These are phyloP conservation scores for Viridothelium virens DNA, from an alignment of 495 filamentous ascomycete species.

Conservation along the genomic window DNA sequence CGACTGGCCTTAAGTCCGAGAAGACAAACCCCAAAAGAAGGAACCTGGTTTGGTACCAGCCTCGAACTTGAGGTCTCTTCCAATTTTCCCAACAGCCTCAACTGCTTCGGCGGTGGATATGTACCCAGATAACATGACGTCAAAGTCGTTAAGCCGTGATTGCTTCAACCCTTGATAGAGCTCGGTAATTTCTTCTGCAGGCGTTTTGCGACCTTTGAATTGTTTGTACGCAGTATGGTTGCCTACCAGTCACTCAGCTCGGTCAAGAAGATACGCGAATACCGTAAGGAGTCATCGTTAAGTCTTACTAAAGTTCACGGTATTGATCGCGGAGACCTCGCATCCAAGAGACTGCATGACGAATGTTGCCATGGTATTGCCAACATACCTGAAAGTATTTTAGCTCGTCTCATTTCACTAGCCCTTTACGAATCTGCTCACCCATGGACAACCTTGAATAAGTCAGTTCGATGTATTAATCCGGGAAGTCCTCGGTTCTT, in stretches of 20 bases:
- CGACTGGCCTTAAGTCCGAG: background rate
- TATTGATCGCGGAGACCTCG: constrained; percentile 88
- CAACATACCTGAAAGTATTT: constrained; percentile 65
- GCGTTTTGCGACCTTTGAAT: constrained; percentile 71
- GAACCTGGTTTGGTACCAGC: constrained; percentile 56
- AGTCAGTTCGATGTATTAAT: constrained; percentile 17
- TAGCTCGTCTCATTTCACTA: constrained; percentile 20
- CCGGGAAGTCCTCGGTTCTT: constrained; percentile 36
- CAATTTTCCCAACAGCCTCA: constrained; percentile 76
- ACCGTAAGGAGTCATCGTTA: background rate
- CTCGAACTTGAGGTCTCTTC: constrained; percentile 63
- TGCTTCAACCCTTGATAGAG: constrained; percentile 78
- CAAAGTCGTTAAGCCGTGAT: constrained; percentile 74
- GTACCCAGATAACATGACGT: constrained; percentile 89
- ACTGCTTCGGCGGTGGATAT: constrained; percentile 77
- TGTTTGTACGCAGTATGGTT: constrained; percentile 90
- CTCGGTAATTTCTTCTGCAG: constrained; percentile 73
- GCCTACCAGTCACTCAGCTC: constrained; percentile 43
- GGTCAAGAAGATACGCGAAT: background rate
- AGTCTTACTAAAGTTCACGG: constrained; percentile 80
- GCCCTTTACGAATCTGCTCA: constrained; percentile 26
- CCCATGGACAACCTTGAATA: constrained; percentile 35
- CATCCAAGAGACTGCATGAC: constrained; percentile 88
- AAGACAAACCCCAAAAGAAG: constrained; percentile 75
- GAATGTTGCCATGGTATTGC: constrained; percentile 90